Conservation (phyloP, 2,329 filamentous ascomycete genomes). For the Cryphonectria japonica region DNA sequence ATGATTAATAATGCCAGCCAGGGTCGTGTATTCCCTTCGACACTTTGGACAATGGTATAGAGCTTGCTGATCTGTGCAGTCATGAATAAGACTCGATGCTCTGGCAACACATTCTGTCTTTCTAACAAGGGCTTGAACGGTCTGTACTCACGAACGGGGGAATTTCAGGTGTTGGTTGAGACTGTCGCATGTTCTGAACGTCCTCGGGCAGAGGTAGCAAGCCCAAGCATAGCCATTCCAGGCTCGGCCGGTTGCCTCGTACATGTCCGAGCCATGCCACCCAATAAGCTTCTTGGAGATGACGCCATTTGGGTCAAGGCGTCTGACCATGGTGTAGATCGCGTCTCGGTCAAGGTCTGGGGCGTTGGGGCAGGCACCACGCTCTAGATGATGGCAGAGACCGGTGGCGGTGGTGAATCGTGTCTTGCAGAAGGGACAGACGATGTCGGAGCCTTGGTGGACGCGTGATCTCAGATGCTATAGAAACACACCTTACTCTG, state of each 20-base stretch:
- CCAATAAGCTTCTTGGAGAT: constrained; percentile 58
- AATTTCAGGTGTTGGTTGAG: constrained; percentile 60
- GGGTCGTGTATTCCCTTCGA: constrained; percentile 42
- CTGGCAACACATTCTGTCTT: background rate
- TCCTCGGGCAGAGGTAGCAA: constrained; percentile 57
- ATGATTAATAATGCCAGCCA: constrained; percentile 47
- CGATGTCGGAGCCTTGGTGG: constrained; percentile 50
- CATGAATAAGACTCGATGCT: constrained; percentile 37
- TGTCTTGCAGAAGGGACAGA: constrained; percentile 59
- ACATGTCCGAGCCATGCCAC: constrained; percentile 43
- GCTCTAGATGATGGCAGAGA: constrained; percentile 60
- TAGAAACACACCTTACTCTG: background rate
- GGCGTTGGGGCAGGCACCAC: constrained; percentile 53
- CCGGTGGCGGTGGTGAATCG: constrained; percentile 55
- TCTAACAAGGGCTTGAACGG: constrained; percentile 31
- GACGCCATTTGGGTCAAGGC: constrained; percentile 49
- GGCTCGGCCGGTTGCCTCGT: constrained; percentile 44
- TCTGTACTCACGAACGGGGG: constrained; percentile 48
- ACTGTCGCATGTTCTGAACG: constrained; percentile 40
- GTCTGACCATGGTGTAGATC: constrained; percentile 50
- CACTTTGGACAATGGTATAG: constrained; percentile 50
- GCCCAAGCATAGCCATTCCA: constrained; percentile 52
- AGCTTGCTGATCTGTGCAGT: constrained; percentile 40
- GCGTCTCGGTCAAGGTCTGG: constrained; percentile 49
- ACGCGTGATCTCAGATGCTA: constrained; percentile 59